These are phyloP conservation scores for Coemansia sp. DNA, from an alignment of 192 early-diverging fungal genomes.

Conservation along the genomic window DNA sequence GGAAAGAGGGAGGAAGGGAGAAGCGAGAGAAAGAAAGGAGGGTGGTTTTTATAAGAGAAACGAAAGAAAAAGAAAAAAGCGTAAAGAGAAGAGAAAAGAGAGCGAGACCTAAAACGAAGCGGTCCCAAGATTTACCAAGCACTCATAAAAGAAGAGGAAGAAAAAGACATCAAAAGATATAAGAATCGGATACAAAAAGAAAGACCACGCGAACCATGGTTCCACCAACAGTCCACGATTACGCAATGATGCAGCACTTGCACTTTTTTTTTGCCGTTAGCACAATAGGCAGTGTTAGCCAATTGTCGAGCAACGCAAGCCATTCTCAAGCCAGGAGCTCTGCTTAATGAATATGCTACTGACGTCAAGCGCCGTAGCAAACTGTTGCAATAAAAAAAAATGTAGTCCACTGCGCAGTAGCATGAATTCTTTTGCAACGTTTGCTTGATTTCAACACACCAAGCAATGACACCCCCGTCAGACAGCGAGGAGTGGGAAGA, in stretches of 20 bases:
- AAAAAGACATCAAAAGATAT: not conserved
- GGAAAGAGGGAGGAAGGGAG: not conserved
- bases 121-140: conserved; percentile 1
- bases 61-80: not conserved
- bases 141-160: not conserved
- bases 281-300: not conserved
- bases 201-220: not conserved
- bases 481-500: not conserved
- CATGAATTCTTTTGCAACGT: not conserved
- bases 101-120: not conserved
- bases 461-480: not conserved
- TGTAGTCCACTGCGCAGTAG: not conserved
- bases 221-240: not conserved
- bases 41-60: not conserved
- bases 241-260: not conserved
- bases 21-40: no score
- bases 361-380: not conserved
- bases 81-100: conserved; percentile 5
- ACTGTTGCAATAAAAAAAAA: not conserved
- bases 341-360: conserved; percentile 3
- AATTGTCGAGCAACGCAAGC: not conserved
- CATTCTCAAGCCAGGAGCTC: not conserved
- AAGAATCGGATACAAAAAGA: not conserved
- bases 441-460: not conserved
- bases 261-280: not conserved